Percentiles rank a stretch among this genome's conserved stretches.
phyloP scores from a whole-genome alignment of 2,329 filamentous ascomycete species.

The Mycosphaerella sp. region DNA sequence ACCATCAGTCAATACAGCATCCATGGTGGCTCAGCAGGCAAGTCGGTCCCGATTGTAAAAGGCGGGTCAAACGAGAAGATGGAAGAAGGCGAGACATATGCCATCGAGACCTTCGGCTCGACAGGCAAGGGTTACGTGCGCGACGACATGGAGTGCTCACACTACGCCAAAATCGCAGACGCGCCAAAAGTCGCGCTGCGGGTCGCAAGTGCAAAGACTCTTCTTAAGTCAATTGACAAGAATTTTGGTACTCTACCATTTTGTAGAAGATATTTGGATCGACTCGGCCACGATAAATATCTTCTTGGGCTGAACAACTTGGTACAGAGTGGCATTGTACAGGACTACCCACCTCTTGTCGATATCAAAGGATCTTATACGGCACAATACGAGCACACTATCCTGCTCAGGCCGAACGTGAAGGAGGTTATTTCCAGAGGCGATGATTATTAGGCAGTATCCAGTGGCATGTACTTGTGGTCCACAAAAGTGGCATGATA shows the following conservation, averaged over 20 bases:
- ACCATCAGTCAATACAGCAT: conserved; percentile 50
- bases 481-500: conserved; percentile 1
- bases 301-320: conserved; percentile 54
- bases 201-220: conserved; percentile 49
- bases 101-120: conserved; percentile 53
- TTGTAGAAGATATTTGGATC: conserved; percentile 56
- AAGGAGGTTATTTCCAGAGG: conserved; percentile 40
- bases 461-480: conserved; percentile 1
- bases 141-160: conserved; percentile 42
- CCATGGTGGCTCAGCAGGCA: conserved; percentile 49
- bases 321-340: conserved; percentile 51
- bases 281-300: conserved; percentile 56
- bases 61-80: conserved; percentile 46
- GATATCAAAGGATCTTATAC: conserved; percentile 56
- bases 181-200: conserved; percentile 35
- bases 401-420: conserved; percentile 36
- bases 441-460: conserved; percentile 31
- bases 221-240: conserved; percentile 54
- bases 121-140: conserved; percentile 46
- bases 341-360: conserved; percentile 51
- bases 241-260: conserved; percentile 59
- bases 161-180: conserved; percentile 34
- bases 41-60: conserved; percentile 51
- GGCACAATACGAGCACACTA: conserved; percentile 57
- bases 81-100: conserved; percentile 54